Evolutionary conservation across 306 rosid genomes (phyloP).

Genomic region (Dalbergia cultrata): DNA sequence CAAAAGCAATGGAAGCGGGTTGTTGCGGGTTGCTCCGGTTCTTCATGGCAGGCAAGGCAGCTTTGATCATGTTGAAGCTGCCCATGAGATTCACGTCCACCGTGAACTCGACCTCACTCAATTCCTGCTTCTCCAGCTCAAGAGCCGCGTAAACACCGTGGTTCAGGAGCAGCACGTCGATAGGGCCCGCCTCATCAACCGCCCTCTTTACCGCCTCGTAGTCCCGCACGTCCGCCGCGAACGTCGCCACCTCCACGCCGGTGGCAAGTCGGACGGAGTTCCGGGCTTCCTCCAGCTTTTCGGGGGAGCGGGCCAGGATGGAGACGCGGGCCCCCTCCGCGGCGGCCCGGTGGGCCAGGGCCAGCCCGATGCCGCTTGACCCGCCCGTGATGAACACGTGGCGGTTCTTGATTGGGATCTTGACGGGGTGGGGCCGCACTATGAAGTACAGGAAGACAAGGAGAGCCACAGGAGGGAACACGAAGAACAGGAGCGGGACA

Average conservation of each 20-base stretch:
- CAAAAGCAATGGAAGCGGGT: constrained; percentile 79
- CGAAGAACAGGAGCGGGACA: constrained; percentile 49
- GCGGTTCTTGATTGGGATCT: constrained; percentile 78
- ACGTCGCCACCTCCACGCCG: constrained; percentile 72
- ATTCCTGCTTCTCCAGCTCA: constrained; percentile 78
- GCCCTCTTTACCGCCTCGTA: constrained; percentile 67
- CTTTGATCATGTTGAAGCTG: constrained; percentile 78
- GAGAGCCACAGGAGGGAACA: constrained; percentile 56
- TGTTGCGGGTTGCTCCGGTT: constrained; percentile 53
- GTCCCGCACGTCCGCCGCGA: constrained; percentile 82
- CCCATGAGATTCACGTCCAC: constrained; percentile 87
- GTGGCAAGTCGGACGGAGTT: constrained; percentile 66
- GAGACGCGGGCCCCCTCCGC: constrained; percentile 86
- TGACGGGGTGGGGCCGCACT: constrained; percentile 73
- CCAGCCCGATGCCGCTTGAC: constrained; percentile 95
- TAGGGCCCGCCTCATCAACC: constrained; percentile 72
- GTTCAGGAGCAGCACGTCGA: constrained; percentile 79
- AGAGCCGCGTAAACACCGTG: constrained; percentile 78
- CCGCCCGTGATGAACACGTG: constrained; percentile 97
- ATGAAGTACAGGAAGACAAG: constrained; percentile 63
- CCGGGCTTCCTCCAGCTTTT: constrained; percentile 78
- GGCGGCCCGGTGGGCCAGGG: constrained; percentile 86
- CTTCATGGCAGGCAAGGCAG: constrained; percentile 81
- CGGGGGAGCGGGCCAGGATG: constrained; percentile 75
- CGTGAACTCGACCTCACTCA: constrained; percentile 81